phyloP scores from a whole-genome alignment of 352 stramenopile species.

The Phytophthora pluvialis region DNA sequence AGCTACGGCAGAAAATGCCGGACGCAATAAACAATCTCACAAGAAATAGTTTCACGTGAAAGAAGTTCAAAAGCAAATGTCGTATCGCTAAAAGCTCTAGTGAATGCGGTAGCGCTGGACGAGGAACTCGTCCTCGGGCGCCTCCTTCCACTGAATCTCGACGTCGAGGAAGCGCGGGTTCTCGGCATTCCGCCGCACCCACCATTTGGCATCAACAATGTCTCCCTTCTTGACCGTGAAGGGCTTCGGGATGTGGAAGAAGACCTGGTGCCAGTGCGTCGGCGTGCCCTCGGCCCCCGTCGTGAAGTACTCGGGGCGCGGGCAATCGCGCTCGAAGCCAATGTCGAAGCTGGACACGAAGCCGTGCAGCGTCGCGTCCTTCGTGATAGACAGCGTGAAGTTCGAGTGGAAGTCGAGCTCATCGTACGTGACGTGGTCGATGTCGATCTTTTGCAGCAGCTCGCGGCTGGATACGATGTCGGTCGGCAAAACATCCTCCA shows the following conservation, averaged over 20 bases:
- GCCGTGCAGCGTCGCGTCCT: conserved; percentile 93
- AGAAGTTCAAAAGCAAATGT: conserved; percentile 28
- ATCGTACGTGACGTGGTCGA: conserved; percentile 91
- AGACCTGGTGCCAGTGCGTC: conserved; percentile 99
- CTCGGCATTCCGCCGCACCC: conserved; percentile 87
- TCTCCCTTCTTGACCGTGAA: conserved; percentile 82
- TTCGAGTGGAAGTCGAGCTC: conserved; percentile 94
- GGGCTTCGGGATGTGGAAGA: conserved; percentile 94
- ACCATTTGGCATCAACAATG: conserved; percentile 86
- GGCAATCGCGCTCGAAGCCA: conserved; percentile 92
- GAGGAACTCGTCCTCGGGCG: conserved; percentile 42
- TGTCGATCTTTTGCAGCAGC: conserved; percentile 89
- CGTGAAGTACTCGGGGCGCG: conserved; percentile 95
- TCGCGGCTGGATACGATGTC: conserved; percentile 90
- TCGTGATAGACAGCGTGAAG: conserved; percentile 90
- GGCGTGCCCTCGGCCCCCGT: conserved; percentile 91
- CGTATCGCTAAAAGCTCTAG: conserved; percentile 45
- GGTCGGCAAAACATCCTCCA: conserved; percentile 93
- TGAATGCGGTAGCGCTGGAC: conserved; percentile 83
- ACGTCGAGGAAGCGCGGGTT: conserved; percentile 96
- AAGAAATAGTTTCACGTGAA: conserved; percentile 28
- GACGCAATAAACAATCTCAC: background rate
- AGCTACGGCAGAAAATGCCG: background rate
- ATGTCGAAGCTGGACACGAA: conserved; percentile 98
- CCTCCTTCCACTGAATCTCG: conserved; percentile 79